Evolutionary conservation across 2,329 filamentous ascomycete genomes (phyloP), one percentile per base, ranked within the genome.

Genomic region (Byssoonygena ceratinophila): DNA sequence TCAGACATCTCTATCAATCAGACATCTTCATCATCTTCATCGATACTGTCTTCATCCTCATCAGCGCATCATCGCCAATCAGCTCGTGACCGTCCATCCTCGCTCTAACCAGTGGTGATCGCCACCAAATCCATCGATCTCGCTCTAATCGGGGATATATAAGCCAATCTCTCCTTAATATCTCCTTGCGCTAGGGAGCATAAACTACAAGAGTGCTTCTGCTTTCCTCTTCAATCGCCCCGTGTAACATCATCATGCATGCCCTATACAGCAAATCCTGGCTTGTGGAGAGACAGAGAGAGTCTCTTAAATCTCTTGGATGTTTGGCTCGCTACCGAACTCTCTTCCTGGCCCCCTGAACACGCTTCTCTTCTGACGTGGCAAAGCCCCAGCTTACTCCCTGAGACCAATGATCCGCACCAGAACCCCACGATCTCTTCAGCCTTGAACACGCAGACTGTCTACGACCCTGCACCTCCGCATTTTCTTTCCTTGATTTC

Each of bases 281-380:
- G 46, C 23, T 31, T 29, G 37, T 49, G 46, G 46, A 49, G 34
- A 23, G 8, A 37, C n/a, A 29, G 36, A 11, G n/a, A 40, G 39
- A 20, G 32, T 37, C 31, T 27, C 31, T 44, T 12, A 23, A 29
- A 29, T 29, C 5, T n/a, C n/a, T n/a, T 4, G 27, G 27, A 40
- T n/a, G n/a, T 31, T 49, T 36, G 46, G 46, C 25, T 49, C 39
- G 8, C 46, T 40, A 18, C 34, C 39, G 46, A 25, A 48, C 32
- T 37, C 27, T 47, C 27, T 20, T 45, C n/a, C 23, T 22, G 20
- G 32, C 34, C 46, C 46, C 46, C 46, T 51, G 49, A 37, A 51
- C 25, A n/a, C 37, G 34, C 14, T 23, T 23, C 23, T 34, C 36
- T 11, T 51, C 49, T 51, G 49, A 51, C 49, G 49, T 51, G 49